These are phyloP conservation scores for Pythium plurisporium DNA, from an alignment of 352 stramenopile species.

Conservation along the genomic window DNA sequence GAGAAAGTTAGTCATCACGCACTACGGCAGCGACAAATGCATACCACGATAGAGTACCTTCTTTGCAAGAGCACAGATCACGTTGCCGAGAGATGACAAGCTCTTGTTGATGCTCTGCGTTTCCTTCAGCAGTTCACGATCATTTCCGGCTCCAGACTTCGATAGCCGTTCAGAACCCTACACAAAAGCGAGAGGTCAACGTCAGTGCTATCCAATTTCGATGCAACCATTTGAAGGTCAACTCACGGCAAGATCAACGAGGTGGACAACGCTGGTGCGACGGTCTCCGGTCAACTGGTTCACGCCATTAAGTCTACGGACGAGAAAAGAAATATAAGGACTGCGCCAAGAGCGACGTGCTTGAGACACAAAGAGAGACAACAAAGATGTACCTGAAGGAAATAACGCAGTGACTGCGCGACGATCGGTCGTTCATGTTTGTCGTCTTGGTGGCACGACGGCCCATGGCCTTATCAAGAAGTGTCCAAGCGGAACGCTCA, in stretches of 20 bases:
- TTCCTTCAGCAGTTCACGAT: slow-evolving; percentile 80
- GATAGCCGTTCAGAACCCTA: slow-evolving; percentile 83
- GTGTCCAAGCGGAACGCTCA: slow-evolving; percentile 57
- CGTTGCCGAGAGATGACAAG: slow-evolving; percentile 75
- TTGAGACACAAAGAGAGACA: not conserved
- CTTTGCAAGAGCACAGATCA: slow-evolving; percentile 77
- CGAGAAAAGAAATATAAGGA: not conserved
- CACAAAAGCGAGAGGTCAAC: not conserved
- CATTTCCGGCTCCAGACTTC: slow-evolving; percentile 69
- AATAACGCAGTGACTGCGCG: slow-evolving; percentile 81
- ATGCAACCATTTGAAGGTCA: not conserved
- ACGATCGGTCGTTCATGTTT: slow-evolving; percentile 84
- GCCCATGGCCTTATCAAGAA: slow-evolving; percentile 55
- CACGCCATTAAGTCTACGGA: slow-evolving; percentile 45
- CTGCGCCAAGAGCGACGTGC: not conserved
- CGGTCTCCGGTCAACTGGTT: slow-evolving; percentile 55
- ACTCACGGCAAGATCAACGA: slow-evolving; percentile 77
- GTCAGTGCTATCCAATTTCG: not conserved
- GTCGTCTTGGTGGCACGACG: slow-evolving; percentile 76
- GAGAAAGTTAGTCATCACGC: not conserved
- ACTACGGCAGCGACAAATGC: not conserved
- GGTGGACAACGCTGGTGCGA: slow-evolving; percentile 63
- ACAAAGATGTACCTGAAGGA: slow-evolving; percentile 72
- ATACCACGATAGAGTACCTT: slow-evolving; percentile 37
- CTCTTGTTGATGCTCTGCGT: slow-evolving; percentile 87